Percentiles rank a stretch among this genome's conserved stretches.
Evolutionary conservation across 2,329 filamentous ascomycete genomes (phyloP).

Genomic region (Graphilbum ipis-grandicollis): DNA sequence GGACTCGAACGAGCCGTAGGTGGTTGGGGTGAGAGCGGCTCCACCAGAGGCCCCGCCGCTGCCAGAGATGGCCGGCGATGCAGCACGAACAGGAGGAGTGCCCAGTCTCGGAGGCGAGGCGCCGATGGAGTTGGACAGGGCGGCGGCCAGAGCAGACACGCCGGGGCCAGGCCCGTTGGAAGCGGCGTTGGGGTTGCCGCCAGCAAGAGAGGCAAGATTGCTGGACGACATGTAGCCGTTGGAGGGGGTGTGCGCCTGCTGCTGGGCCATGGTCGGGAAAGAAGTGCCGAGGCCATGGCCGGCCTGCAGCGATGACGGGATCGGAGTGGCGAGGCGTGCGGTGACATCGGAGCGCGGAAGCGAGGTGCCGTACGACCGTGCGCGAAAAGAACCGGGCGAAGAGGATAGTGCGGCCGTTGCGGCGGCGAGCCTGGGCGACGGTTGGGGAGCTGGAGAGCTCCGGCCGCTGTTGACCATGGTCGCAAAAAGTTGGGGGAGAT

Average conservation of each 20-base stretch:
- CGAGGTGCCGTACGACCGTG: constrained; percentile 31
- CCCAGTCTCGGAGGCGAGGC: constrained; percentile 53
- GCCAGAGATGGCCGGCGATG: constrained; percentile 28
- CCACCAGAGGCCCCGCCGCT: constrained; percentile 12
- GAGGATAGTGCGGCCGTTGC: constrained; percentile 18
- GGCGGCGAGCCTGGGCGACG: constrained; percentile 1
- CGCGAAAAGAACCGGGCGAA: constrained; percentile 28
- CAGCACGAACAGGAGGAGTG: constrained; percentile 40
- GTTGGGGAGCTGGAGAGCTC: constrained; percentile 8
- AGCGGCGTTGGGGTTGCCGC: constrained; percentile 43
- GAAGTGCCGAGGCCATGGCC: neutral
- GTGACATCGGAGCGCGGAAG: constrained; percentile 41
- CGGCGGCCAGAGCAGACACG: constrained; percentile 73
- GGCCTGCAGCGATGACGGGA: constrained; percentile 22
- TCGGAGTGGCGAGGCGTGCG: constrained; percentile 41
- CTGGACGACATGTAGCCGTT: constrained; percentile 27
- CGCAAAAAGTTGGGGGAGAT: too few species aligned
- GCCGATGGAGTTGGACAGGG: constrained; percentile 59
- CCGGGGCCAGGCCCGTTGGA: constrained; percentile 58
- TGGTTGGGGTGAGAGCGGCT: constrained; percentile 41
- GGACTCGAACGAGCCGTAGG: constrained; percentile 74
- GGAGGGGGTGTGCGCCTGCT: neutral
- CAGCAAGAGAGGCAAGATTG: constrained; percentile 48
- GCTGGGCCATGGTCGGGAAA: neutral
- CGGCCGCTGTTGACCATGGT: constrained; percentile 7